These are phyloP conservation scores for Limnanthes douglasii DNA, from an alignment of 345 rosid genomes.

Conservation along the genomic window DNA sequence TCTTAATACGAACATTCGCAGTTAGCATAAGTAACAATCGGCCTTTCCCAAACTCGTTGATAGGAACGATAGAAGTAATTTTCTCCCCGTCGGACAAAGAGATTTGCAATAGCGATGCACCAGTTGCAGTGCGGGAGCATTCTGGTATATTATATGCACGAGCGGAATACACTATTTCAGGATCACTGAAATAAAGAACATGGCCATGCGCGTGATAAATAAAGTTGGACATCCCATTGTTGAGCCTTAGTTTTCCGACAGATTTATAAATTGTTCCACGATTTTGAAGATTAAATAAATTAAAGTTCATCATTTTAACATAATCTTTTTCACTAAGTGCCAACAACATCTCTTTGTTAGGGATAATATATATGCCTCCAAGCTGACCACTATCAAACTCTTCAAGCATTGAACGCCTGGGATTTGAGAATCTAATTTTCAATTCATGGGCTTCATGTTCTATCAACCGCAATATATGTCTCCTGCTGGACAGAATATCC, in stretches of 20 bases:
- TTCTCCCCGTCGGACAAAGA: conserved; percentile 88
- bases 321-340: conserved; percentile 93
- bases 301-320: conserved; percentile 81
- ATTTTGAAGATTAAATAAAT: conserved; percentile 81
- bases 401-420: conserved; percentile 71
- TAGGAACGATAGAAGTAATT: conserved; percentile 91
- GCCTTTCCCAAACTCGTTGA: conserved; percentile 65
- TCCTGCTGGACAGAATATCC: no score
- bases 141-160: conserved; percentile 95
- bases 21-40: conserved; percentile 90
- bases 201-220: conserved; percentile 90
- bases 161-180: conserved; percentile 80
- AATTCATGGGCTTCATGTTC: conserved; percentile 82
- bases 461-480: no score
- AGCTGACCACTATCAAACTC: conserved; percentile 76
- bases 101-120: conserved; percentile 88
- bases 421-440: conserved; percentile 55
- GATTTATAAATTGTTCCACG: conserved; percentile 97
- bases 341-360: conserved; percentile 89
- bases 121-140: conserved; percentile 81
- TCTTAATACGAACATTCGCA: conserved; percentile 87
- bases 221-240: conserved; percentile 89
- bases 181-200: conserved; percentile 84
- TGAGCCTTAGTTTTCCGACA: conserved; percentile 79
- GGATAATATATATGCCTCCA: conserved; percentile 82